These are phyloP conservation scores for Drechslerella stenobrocha DNA, from an alignment of 2,329 filamentous ascomycete genomes.

Conservation along the genomic window DNA sequence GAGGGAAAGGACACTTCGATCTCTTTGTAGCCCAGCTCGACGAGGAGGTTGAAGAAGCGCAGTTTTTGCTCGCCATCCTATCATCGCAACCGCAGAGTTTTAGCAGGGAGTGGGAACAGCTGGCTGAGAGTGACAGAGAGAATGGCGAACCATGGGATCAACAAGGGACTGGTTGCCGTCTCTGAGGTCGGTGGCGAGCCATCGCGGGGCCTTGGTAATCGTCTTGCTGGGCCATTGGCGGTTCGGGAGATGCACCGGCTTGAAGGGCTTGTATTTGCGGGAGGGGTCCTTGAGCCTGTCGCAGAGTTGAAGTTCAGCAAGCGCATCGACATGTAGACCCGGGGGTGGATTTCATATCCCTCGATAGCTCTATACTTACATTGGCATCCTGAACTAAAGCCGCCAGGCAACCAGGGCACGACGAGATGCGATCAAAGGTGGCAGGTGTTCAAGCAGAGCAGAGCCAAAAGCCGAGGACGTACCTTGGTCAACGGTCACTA, in stretches of 20 bases:
- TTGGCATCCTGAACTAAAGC: conserved; percentile 23
- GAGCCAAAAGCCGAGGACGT: too few species aligned
- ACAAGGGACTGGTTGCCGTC: conserved; percentile 94
- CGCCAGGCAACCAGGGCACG: background rate
- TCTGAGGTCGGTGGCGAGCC: conserved; percentile 84
- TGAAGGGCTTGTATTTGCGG: conserved; percentile 74
- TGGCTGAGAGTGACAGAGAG: background rate
- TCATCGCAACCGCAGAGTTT: background rate
- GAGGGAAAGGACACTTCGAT: conserved; percentile 96
- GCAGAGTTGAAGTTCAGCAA: background rate
- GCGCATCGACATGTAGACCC: background rate
- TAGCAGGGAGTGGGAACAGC: background rate
- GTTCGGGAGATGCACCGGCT: conserved; percentile 68
- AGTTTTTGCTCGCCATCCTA: conserved; percentile 94
- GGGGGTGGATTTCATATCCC: background rate
- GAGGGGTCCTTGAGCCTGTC: conserved; percentile 73
- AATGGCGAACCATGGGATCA: conserved; percentile 77
- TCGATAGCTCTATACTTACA: conserved; percentile 16
- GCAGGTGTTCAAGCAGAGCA: background rate
- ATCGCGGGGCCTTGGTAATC: conserved; percentile 81
- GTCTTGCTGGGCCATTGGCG: conserved; percentile 82
- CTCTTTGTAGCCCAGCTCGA: conserved; percentile 92
- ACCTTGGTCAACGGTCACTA: too few species aligned
- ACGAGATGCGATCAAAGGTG: conserved; percentile 25
- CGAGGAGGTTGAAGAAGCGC: conserved; percentile 91